These are phyloP conservation scores for Cyclotella kingstonii DNA, from an alignment of 108 stramenopile genomes.

Conservation along the genomic window DNA sequence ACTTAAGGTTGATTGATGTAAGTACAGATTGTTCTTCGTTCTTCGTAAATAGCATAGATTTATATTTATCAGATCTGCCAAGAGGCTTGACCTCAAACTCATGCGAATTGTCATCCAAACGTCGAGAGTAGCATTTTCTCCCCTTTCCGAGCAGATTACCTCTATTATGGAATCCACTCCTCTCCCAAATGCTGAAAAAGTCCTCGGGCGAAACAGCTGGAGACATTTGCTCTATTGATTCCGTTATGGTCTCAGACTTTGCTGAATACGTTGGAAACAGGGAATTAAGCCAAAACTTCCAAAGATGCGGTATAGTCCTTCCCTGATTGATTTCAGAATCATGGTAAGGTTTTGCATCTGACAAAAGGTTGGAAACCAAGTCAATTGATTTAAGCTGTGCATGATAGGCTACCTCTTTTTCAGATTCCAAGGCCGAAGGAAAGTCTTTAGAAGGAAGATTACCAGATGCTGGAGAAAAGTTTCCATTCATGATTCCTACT, in stretches of 20 bases:
- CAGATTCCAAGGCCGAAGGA: background rate
- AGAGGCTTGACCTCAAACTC: background rate
- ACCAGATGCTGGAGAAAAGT: background rate
- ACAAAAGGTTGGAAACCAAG: constrained; percentile 33
- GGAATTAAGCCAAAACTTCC: constrained; percentile 50
- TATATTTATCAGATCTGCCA: background rate
- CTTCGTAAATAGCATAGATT: background rate
- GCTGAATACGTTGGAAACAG: constrained; percentile 11
- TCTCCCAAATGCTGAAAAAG: constrained; percentile 38
- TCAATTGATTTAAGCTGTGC: constrained; percentile 31
- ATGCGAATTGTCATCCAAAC: background rate
- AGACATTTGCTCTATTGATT: background rate
- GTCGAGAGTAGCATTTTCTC: constrained; percentile 16
- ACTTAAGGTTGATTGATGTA: constrained; percentile 17
- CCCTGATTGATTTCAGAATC: background rate
- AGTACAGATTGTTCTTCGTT: background rate
- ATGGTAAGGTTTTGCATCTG: constrained; percentile 35
- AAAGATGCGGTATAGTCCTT: constrained; percentile 32
- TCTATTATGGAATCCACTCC: background rate
- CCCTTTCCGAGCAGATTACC: constrained; percentile 17
- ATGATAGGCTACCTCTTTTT: constrained; percentile 4
- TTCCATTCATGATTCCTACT: constrained; percentile 36
- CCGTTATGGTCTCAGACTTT: background rate
- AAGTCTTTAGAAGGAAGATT: background rate
- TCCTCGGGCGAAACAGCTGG: constrained; percentile 8